Evolutionary conservation across 495 filamentous ascomycete species (phyloP), one percentile per base, ranked within the genome.

Genomic region (Hypoxylon fuscum): DNA sequence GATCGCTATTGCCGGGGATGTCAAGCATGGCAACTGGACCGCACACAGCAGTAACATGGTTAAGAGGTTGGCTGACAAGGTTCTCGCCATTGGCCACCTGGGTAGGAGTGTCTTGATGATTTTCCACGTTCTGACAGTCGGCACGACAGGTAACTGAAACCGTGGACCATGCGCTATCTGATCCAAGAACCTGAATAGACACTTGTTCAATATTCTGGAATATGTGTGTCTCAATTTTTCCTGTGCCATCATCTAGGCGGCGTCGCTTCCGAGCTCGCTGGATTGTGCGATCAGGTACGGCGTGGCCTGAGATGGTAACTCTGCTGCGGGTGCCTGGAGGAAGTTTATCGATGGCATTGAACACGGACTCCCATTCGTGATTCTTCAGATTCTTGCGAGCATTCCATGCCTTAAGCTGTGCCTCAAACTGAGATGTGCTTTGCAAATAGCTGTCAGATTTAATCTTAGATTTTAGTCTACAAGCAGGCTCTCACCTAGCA

Each of bases 321-420:
- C 10, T 31, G 27, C 5, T 31, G 4, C 10, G 5, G 10, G 27
- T 31, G 27, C 10, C 10, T 31, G 5, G 27, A 5, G 27, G 27
- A 31, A 31, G 27, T 31, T 31, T 31, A 10, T 31, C 27, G 27
- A 31, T 31, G 4, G 27, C 10, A 31, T 68, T 18, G 34, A 63
- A 22, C 1, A 61, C 17, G 5, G n/a, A 11, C 23, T 64, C 43
- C 66, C 61, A 68, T 22, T 68, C 60, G 1, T 54, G 43, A 0
- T 9, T 42, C 48, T 48, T 58, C 5, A 68, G 20, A 9, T 68
- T 65, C 56, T 68, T 68, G 22, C 61, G 66, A 11, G 48, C 56
- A 1, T 49, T 35, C 66, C 61, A 68, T 3, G 14, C 9, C 27
- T 34, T 64, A 5, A 65, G 27, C 22, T 59, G 46, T 17, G 56